Evolutionary conservation across 495 filamentous ascomycete species (phyloP).

Genomic region (Neurospora sp.): DNA sequence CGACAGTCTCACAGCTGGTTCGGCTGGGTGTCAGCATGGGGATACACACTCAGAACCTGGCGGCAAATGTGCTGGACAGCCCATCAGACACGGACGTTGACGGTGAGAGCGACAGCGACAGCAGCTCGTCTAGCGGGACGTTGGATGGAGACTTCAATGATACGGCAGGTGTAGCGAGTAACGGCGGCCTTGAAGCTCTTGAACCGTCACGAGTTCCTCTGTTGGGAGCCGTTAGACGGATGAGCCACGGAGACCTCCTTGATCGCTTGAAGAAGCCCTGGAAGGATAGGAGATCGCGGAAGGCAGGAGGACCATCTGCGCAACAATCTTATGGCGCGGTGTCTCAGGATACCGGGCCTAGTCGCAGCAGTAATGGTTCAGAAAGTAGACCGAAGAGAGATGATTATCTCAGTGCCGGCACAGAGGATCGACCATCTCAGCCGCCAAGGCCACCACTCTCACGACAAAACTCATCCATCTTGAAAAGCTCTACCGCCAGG

Average conservation of each 20-base stretch:
- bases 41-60: conserved; percentile 67
- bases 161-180: conserved; percentile 13
- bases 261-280: conserved; percentile 6
- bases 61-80: conserved; percentile 52
- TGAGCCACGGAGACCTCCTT: conserved; percentile 27
- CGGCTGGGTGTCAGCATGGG: conserved; percentile 55
- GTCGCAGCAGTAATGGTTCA: background rate
- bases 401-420: background rate
- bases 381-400: background rate
- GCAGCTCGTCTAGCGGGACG: conserved; percentile 22
- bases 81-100: conserved; percentile 21
- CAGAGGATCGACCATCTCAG: conserved; percentile 3
- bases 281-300: conserved; percentile 10
- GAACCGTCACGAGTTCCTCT: conserved; percentile 15
- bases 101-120: conserved; percentile 37
- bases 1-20: conserved; percentile 54
- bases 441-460: conserved; percentile 36
- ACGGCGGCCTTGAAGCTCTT: conserved; percentile 13
- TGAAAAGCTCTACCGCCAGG: conserved; percentile 40
- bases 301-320: background rate
- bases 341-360: background rate
- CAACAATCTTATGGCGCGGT: conserved; percentile 8
- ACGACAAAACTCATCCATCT: conserved; percentile 39
- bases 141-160: conserved; percentile 25
- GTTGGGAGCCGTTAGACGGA: conserved; percentile 19